These are phyloP conservation scores for Allium sativum DNA, from an alignment of 106 monocot genomes.

Conservation along the genomic window DNA sequence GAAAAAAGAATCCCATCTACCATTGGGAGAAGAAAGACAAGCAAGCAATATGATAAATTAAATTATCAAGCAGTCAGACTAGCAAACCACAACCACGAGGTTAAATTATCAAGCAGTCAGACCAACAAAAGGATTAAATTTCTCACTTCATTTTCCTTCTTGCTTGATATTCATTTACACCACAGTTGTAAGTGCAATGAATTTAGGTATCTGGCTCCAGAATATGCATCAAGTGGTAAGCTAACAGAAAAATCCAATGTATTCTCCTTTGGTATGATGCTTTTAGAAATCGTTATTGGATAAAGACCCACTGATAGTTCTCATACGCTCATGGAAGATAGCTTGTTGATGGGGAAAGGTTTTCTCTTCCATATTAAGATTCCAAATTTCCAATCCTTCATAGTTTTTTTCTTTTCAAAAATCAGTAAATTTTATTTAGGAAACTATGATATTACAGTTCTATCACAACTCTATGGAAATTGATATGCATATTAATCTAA, in stretches of 20 bases:
- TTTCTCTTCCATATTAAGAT: neutral
- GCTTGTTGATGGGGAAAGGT: conserved; percentile 74
- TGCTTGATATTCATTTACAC: neutral
- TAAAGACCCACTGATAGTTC: conserved; percentile 41
- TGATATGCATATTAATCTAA: too few relatives aligned
- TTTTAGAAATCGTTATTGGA: conserved; percentile 64
- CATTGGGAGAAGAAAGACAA: too few relatives aligned
- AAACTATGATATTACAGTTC: too few relatives aligned
- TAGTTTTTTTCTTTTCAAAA: neutral
- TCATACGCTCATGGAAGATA: conserved; percentile 60
- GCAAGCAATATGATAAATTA: too few relatives aligned
- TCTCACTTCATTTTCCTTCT: neutral
- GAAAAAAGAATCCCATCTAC: too few relatives aligned
- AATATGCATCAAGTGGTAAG: conserved; percentile 77
- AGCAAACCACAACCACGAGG: too few relatives aligned
- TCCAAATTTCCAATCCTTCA: neutral
- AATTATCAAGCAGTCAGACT: too few relatives aligned
- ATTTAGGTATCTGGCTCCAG: conserved; percentile 58
- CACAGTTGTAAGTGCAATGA: neutral
- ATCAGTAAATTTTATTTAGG: too few relatives aligned
- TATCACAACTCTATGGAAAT: too few relatives aligned
- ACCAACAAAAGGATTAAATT: too few relatives aligned
- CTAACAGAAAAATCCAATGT: conserved; percentile 73
- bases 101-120: too few relatives aligned
- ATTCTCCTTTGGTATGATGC: conserved; percentile 67